Evolutionary conservation across 768 basidiomycete species (phyloP).

Genomic region (Suillus subaureus): DNA sequence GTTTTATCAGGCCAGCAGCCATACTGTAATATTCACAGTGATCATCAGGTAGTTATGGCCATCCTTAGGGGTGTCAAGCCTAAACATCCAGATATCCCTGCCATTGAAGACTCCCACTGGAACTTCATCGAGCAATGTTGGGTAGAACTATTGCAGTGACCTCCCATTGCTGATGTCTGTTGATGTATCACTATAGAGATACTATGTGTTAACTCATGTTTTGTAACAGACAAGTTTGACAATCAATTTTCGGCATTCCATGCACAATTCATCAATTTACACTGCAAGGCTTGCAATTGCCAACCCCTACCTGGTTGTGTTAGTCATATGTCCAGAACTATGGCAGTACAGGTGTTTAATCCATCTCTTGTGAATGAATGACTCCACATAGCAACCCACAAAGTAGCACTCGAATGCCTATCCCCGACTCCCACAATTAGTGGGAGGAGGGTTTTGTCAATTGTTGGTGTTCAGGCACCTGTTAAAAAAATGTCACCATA

Average conservation of each 20-base stretch:
- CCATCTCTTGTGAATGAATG: background rate
- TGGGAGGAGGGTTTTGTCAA: too few species aligned
- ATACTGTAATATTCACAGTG: conserved; percentile 3
- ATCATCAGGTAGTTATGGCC: too few species aligned
- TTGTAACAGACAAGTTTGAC: background rate
- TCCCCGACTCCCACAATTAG: too few species aligned
- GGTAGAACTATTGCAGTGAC: conserved; percentile 13
- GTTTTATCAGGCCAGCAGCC: conserved; percentile 2
- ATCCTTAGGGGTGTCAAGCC: conserved; percentile 7
- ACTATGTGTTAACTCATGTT: background rate
- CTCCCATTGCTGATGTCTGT: background rate
- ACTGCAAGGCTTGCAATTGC: background rate
- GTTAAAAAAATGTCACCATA: too few species aligned
- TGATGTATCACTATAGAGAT: background rate
- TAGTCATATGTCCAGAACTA: background rate
- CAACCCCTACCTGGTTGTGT: background rate
- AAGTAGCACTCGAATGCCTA: too few species aligned
- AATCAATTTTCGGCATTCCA: background rate
- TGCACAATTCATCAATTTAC: too few species aligned
- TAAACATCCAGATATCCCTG: conserved; percentile 36
- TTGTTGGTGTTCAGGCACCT: too few species aligned
- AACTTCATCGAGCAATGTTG: conserved; percentile 43
- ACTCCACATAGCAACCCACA: too few species aligned
- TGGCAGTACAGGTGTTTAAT: background rate
- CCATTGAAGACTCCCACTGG: conserved; percentile 44